Evolutionary conservation across 179 eudicot genomes (phyloP).

Genomic region (Corrigiola litoralis): DNA sequence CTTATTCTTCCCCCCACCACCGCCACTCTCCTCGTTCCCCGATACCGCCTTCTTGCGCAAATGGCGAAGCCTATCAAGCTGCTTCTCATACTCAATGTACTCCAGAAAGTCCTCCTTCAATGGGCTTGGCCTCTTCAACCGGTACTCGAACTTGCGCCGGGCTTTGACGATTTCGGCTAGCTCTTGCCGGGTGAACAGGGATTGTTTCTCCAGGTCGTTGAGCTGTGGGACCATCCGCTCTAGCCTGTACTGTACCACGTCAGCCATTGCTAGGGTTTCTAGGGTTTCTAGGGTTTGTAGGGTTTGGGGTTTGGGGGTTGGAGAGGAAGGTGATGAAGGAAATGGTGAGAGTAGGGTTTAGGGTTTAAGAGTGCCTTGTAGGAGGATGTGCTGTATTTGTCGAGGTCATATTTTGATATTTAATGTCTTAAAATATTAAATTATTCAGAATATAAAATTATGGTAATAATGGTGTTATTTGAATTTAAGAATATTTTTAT

Average conservation of each 20-base stretch:
- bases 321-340: neutral
- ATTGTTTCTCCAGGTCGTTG: constrained; percentile 71
- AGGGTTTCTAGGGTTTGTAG: constrained; percentile 15
- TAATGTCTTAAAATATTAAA: too few relatives aligned
- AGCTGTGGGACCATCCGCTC: constrained; percentile 84
- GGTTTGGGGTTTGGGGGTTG: constrained; percentile 3
- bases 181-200: constrained; percentile 53
- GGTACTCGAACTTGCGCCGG: constrained; percentile 68
- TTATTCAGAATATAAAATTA: too few relatives aligned
- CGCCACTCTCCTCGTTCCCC: too few relatives aligned
- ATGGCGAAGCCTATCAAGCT: constrained; percentile 47
- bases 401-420: too few relatives aligned
- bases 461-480: too few relatives aligned
- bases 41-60: constrained; percentile 44
- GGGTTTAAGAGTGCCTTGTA: too few relatives aligned
- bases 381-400: too few relatives aligned
- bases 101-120: constrained; percentile 59
- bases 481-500: too few relatives aligned
- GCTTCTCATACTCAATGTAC: constrained; percentile 70
- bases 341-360: too few relatives aligned
- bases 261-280: constrained; percentile 58
- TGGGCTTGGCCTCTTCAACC: constrained; percentile 75
- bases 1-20: constrained; percentile 27
- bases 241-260: constrained; percentile 64
- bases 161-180: constrained; percentile 57